phyloP scores from a whole-genome alignment of 192 early-diverging fungal genomes.

The Backusella parvicylindrica region DNA sequence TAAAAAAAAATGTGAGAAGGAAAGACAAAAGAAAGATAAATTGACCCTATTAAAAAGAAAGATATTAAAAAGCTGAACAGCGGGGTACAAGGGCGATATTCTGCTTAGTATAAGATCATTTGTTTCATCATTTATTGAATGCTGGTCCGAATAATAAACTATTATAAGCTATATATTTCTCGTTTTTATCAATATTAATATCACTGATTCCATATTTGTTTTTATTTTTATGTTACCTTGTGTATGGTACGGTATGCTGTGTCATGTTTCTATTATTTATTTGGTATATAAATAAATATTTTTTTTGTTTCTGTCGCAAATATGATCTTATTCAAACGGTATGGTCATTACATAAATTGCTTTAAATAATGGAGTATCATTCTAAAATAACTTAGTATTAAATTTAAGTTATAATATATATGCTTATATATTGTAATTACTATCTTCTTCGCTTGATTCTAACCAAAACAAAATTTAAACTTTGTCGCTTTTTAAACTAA shows the following conservation, averaged over 20 bases:
- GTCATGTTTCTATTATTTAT: not conserved
- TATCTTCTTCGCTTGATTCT: not conserved
- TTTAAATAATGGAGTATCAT: too few species aligned
- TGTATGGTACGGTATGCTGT: not conserved
- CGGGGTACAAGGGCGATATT: too few species aligned
- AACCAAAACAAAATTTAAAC: not conserved
- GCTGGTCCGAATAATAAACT: not conserved
- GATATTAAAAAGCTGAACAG: too few species aligned
- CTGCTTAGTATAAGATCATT: too few species aligned
- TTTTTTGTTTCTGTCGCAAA: not conserved
- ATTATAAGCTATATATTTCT: not conserved
- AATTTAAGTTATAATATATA: not conserved
- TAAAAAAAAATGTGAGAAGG: too few species aligned
- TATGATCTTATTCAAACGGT: not conserved
- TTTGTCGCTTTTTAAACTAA: slow-evolving; percentile 3
- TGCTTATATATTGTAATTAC: not conserved
- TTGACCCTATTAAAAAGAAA: too few species aligned
- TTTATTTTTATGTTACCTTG: not conserved
- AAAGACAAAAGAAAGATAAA: too few species aligned
- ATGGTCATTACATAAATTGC: not conserved
- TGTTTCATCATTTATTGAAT: too few species aligned
- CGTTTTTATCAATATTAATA: not conserved
- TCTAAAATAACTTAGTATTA: too few species aligned
- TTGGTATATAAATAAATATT: not conserved
- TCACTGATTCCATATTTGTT: not conserved